phyloP scores from a whole-genome alignment of 208 protist species.

The Trypanosoma boissoni region DNA sequence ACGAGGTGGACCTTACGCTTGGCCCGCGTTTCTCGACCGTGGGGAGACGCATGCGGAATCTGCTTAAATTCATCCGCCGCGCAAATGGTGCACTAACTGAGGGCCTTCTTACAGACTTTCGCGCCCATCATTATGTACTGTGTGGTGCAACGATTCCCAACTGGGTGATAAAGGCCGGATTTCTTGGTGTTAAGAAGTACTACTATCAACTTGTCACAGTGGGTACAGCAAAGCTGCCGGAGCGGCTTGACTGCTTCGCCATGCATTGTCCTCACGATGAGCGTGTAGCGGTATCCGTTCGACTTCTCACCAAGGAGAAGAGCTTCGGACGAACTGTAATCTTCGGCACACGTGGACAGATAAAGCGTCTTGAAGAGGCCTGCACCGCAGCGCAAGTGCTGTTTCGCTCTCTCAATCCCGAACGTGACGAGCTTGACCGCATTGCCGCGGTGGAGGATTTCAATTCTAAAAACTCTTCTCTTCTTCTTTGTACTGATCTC shows the following conservation, averaged over 20 bases:
- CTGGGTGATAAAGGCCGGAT: constrained; percentile 89
- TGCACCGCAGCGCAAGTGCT: constrained; percentile 23
- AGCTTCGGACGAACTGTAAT: constrained; percentile 69
- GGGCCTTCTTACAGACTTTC: constrained; percentile 71
- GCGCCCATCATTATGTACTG: constrained; percentile 87
- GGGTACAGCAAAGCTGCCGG: constrained; percentile 73
- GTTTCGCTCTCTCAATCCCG: constrained; percentile 48
- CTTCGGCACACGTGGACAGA: constrained; percentile 62
- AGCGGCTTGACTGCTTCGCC: constrained; percentile 57
- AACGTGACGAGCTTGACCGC: constrained; percentile 64
- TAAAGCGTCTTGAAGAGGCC: constrained; percentile 24
- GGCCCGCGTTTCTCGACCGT: constrained; percentile 83
- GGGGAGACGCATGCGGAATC: constrained; percentile 85
- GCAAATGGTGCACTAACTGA: constrained; percentile 76
- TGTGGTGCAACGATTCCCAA: constrained; percentile 90
- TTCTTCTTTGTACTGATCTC: constrained; percentile 95
- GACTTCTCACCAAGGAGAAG: constrained; percentile 22
- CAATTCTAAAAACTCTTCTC: constrained; percentile 49
- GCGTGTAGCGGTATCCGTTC: constrained; percentile 39
- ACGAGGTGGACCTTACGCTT: constrained; percentile 88
- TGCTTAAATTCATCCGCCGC: constrained; percentile 70
- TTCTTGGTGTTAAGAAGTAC: constrained; percentile 91
- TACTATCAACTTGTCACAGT: constrained; percentile 85
- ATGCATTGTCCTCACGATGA: constrained; percentile 36
- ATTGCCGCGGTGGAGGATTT: constrained; percentile 83